Conservation (phyloP, 352 stramenopile genomes). For the Phytopythium oedochilum region DNA sequence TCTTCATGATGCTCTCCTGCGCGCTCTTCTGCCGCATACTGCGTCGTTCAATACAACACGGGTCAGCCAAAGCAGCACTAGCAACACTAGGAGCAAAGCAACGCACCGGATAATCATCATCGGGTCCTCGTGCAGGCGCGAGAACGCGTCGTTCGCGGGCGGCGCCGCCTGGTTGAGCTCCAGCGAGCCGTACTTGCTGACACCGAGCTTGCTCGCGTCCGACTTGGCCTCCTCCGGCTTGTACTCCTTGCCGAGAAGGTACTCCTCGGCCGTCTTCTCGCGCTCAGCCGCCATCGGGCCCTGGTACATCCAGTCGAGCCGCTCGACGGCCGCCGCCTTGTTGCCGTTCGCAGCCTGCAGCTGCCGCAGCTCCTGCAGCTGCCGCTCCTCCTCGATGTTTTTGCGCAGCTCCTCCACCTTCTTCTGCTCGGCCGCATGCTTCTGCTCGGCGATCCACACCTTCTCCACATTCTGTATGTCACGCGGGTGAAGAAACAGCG, state of each 20-base stretch:
- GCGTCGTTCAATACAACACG: neutral
- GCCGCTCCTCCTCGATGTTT: constrained; percentile 95
- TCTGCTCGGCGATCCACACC: constrained; percentile 96
- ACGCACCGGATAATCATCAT: constrained; percentile 92
- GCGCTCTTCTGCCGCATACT: constrained; percentile 71
- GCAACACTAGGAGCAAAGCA: constrained; percentile 3
- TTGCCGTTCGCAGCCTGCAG: constrained; percentile 85
- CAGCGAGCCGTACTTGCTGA: constrained; percentile 65
- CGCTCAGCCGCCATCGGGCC: constrained; percentile 72
- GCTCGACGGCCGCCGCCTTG: constrained; percentile 76
- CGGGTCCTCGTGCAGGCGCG: constrained; percentile 92
- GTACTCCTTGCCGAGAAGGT: constrained; percentile 92
- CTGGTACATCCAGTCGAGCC: constrained; percentile 97
- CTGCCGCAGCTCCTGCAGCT: constrained; percentile 93
- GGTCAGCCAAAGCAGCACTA: neutral
- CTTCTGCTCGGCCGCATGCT: constrained; percentile 90
- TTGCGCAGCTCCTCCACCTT: constrained; percentile 94
- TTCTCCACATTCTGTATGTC: constrained; percentile 93
- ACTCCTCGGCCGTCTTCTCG: constrained; percentile 83
- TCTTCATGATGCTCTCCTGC: constrained; percentile 85
- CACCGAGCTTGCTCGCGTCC: constrained; percentile 45
- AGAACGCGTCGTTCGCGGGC: constrained; percentile 90
- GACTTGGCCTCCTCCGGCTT: constrained; percentile 36
- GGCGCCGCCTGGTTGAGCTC: constrained; percentile 44
- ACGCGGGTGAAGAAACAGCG: neutral